Percentiles rank a stretch among this genome's conserved stretches.
Conservation (phyloP, 208 protist genomes). For the Trypanosomatidae sp. region DNA sequence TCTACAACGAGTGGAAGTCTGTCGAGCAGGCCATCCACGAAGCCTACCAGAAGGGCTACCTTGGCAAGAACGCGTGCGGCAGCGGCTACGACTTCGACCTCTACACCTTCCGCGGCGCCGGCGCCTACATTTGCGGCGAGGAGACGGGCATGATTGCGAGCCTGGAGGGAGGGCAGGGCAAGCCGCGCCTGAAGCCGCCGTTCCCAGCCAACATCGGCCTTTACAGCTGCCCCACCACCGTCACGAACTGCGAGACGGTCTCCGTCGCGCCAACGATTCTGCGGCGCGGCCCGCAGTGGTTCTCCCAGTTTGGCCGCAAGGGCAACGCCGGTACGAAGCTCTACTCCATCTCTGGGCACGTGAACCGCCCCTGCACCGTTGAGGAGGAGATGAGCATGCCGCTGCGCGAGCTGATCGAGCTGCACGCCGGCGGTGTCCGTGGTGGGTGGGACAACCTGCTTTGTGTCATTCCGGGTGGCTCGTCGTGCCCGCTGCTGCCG, state of each 20-base stretch:
- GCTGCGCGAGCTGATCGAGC: slow-evolving; percentile 96
- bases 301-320: slow-evolving; percentile 95
- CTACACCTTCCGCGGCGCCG: slow-evolving; percentile 97
- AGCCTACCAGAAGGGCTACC: slow-evolving; percentile 94
- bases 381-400: slow-evolving; percentile 99
- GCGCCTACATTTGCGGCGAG: slow-evolving; percentile 99
- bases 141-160: slow-evolving; percentile 98
- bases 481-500: slow-evolving; percentile 96
- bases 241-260: slow-evolving; percentile 99
- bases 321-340: slow-evolving; percentile 98
- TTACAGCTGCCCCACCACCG: slow-evolving; percentile 98
- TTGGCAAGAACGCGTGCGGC: slow-evolving; percentile 98
- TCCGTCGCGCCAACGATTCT: slow-evolving; percentile 96
- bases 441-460: slow-evolving; percentile 99
- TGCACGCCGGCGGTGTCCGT: slow-evolving; percentile 95
- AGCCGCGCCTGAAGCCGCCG: slow-evolving; percentile 98
- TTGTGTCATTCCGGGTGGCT: slow-evolving; percentile 97
- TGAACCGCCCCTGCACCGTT: slow-evolving; percentile 98
- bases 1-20: slow-evolving; percentile 95
- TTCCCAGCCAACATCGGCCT: slow-evolving; percentile 99
- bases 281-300: slow-evolving; percentile 94
- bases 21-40: slow-evolving; percentile 96
- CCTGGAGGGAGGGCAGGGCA: slow-evolving; percentile 97
- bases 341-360: slow-evolving; percentile 98
- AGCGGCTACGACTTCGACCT: slow-evolving; percentile 98